phyloP scores from a whole-genome alignment of 441 rosid genomes.

The Syzygium malaccense region DNA sequence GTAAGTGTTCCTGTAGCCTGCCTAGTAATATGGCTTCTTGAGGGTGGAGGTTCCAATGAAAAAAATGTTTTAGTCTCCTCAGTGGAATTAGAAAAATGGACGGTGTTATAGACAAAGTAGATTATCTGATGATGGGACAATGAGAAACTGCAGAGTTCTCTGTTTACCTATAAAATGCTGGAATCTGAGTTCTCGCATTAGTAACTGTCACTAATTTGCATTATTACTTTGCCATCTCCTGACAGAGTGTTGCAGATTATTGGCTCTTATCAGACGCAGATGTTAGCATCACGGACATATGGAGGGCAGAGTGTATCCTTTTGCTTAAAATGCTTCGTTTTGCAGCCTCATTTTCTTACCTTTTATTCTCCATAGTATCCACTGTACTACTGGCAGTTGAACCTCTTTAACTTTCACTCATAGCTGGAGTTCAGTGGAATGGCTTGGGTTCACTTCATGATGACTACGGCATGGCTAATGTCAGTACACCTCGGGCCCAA shows the following conservation, averaged over 20 bases:
- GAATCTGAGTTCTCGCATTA: background rate
- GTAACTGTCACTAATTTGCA: background rate
- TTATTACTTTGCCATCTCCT: background rate
- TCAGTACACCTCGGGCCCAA: constrained; percentile 43
- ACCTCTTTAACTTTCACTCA: background rate
- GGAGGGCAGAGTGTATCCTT: constrained; percentile 91
- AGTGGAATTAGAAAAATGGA: background rate
- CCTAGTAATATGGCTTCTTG: background rate
- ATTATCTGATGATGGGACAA: background rate
- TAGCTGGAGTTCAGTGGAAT: constrained; percentile 40
- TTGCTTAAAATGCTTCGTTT: background rate
- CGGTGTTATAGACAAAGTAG: background rate
- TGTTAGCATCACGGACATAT: constrained; percentile 87
- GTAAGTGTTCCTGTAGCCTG: constrained; percentile 39
- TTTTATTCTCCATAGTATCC: background rate
- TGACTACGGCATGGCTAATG: constrained; percentile 37
- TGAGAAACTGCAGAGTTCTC: background rate
- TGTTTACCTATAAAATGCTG: background rate
- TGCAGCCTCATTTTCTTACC: background rate
- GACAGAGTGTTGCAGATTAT: constrained; percentile 89
- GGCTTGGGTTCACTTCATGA: constrained; percentile 38
- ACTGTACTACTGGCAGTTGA: background rate
- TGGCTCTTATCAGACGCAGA: constrained; percentile 95
- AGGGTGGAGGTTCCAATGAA: background rate
- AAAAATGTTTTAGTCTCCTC: background rate